These are phyloP conservation scores for Calonectria henricotiae DNA, from an alignment of 2,329 filamentous ascomycete species.

Conservation along the genomic window DNA sequence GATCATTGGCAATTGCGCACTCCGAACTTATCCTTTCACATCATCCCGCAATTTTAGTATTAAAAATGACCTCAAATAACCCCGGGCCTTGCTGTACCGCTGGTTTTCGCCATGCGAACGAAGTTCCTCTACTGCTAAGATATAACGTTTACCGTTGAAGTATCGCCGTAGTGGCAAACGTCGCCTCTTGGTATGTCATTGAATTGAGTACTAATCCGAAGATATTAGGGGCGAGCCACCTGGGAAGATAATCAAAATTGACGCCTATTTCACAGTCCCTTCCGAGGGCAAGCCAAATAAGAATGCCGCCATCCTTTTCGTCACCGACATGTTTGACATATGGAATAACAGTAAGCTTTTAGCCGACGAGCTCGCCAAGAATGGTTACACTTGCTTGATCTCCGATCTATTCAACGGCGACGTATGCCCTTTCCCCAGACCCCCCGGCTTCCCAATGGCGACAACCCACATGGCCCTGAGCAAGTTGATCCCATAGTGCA, in stretches of 20 bases:
- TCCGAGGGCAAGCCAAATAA: conserved; percentile 51
- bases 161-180: background rate
- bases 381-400: conserved; percentile 60
- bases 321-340: conserved; percentile 60
- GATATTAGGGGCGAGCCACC: conserved; percentile 64
- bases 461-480: conserved; percentile 62
- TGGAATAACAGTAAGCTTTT: conserved; percentile 61
- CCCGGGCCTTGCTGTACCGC: conserved; percentile 69
- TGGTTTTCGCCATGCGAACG: conserved; percentile 71
- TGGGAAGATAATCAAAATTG: conserved; percentile 66
- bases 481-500: conserved; percentile 57
- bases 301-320: conserved; percentile 56
- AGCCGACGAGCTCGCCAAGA: conserved; percentile 60
- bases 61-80: conserved; percentile 69
- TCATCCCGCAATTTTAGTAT: background rate
- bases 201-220: background rate
- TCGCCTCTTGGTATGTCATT: background rate
- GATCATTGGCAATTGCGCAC: background rate
- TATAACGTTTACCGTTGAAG: background rate
- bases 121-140: conserved; percentile 32
- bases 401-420: conserved; percentile 61
- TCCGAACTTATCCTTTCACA: background rate
- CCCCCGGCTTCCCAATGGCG: conserved; percentile 58
- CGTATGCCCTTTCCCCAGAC: conserved; percentile 41
- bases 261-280: conserved; percentile 69